These are phyloP conservation scores for Amanita thiersii DNA, from an alignment of 768 basidiomycete species.

Conservation along the genomic window DNA sequence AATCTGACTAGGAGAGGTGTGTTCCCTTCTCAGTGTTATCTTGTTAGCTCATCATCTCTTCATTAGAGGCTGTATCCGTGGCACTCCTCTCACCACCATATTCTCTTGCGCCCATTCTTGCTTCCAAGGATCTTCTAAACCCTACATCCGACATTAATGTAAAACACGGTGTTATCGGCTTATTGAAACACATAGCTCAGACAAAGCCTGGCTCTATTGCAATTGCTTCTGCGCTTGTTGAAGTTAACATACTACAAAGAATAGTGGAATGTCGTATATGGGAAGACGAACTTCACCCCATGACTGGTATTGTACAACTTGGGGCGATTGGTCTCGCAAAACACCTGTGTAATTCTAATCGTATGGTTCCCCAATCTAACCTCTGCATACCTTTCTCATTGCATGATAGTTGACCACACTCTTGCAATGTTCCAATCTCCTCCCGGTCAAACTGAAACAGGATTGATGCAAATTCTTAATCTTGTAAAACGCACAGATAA, in stretches of 20 bases:
- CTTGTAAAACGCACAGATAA: constrained; percentile 76
- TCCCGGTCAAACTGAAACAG: constrained; percentile 27
- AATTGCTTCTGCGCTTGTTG: constrained; percentile 53
- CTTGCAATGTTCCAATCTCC: constrained; percentile 45
- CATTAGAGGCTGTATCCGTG: constrained; percentile 47
- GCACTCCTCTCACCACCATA: constrained; percentile 60
- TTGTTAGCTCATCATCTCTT: constrained; percentile 5
- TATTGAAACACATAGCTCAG: constrained; percentile 83
- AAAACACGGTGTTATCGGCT: constrained; percentile 82
- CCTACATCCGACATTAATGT: constrained; percentile 64
- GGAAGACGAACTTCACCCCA: constrained; percentile 62
- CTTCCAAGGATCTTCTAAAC: constrained; percentile 47
- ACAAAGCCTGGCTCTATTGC: constrained; percentile 45
- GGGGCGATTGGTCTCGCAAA: constrained; percentile 85
- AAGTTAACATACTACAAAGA: constrained; percentile 54
- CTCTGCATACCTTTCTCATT: neutral
- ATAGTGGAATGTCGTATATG: constrained; percentile 61
- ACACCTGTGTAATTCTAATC: constrained; percentile 72
- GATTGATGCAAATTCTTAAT: constrained; percentile 62
- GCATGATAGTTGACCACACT: constrained; percentile 31
- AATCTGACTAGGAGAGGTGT: constrained; percentile 74
- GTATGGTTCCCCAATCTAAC: constrained; percentile 31
- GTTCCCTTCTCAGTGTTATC: constrained; percentile 9
- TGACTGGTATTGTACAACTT: constrained; percentile 82
- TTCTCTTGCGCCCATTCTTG: constrained; percentile 52